Percentiles rank a stretch among this genome's conserved stretches.
These are phyloP conservation scores for Daldinia sp. DNA, from an alignment of 2,329 filamentous ascomycete species.

Conservation along the genomic window DNA sequence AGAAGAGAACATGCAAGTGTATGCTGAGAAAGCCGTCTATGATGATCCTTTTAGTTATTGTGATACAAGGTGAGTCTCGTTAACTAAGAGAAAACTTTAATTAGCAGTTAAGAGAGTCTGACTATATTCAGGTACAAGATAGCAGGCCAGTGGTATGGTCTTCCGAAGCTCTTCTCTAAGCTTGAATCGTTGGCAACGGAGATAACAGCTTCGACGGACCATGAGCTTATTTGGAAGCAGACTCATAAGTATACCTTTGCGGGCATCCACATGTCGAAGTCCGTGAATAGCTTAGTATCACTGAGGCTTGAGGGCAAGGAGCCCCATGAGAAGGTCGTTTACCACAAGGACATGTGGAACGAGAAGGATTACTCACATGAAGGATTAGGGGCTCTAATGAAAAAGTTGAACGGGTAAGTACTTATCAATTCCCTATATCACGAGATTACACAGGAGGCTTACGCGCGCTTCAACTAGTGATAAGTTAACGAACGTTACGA, in stretches of 20 bases:
- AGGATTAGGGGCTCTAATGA: slow-evolving; percentile 60
- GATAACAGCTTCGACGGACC: slow-evolving; percentile 54
- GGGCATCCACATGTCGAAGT: slow-evolving; percentile 52
- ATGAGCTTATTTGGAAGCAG: slow-evolving; percentile 61
- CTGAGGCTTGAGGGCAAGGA: slow-evolving; percentile 55
- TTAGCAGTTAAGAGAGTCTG: background rate
- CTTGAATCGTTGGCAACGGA: slow-evolving; percentile 57
- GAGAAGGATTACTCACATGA: slow-evolving; percentile 62
- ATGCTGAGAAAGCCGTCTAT: slow-evolving; percentile 59
- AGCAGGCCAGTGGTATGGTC: slow-evolving; percentile 63
- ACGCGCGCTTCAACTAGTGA: slow-evolving; percentile 12
- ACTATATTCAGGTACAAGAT: slow-evolving; percentile 54
- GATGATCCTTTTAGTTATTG: slow-evolving; percentile 63
- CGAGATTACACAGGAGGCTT: background rate
- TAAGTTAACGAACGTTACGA: slow-evolving; percentile 30
- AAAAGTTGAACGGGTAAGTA: slow-evolving; percentile 60
- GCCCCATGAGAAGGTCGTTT: slow-evolving; percentile 54
- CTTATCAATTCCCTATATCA: background rate
- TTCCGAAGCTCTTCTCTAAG: slow-evolving; percentile 57
- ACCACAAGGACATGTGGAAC: slow-evolving; percentile 65
- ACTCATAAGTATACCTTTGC: slow-evolving; percentile 61
- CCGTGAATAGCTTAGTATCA: slow-evolving; percentile 57
- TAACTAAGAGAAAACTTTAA: background rate
- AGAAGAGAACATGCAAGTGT: slow-evolving; percentile 63
- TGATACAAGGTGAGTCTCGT: slow-evolving; percentile 59